Conservation (phyloP, 2,329 filamentous ascomycete species). For the Leptographium lundbergii region DNA sequence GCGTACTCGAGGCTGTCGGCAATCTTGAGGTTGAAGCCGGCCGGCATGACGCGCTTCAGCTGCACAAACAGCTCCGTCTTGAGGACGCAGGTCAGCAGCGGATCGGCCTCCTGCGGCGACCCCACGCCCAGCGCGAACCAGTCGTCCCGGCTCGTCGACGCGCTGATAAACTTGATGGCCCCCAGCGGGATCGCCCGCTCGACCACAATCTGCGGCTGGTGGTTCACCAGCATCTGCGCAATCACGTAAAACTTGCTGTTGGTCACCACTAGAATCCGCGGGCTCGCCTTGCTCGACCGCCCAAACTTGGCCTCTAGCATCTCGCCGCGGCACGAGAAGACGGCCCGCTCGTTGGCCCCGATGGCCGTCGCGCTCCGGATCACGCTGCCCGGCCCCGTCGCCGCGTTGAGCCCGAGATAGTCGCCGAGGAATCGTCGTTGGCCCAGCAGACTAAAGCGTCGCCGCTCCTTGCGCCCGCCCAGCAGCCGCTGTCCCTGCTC, state of each 20-base stretch:
- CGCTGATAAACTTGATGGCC: constrained; percentile 76
- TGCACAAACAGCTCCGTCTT: constrained; percentile 98
- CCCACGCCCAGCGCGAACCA: constrained; percentile 91
- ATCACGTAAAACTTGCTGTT: constrained; percentile 81
- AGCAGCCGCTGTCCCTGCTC: constrained; percentile 79
- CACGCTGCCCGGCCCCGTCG: constrained; percentile 65
- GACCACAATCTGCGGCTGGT: constrained; percentile 65
- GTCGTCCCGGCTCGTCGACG: constrained; percentile 76
- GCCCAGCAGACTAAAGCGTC: constrained; percentile 81
- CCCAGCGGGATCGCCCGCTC: constrained; percentile 76
- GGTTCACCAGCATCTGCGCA: constrained; percentile 69
- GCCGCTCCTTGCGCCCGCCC: constrained; percentile 75
- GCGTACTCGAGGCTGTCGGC: constrained; percentile 83
- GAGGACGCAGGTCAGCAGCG: constrained; percentile 83
- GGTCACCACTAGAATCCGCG: constrained; percentile 74
- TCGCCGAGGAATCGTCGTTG: constrained; percentile 89
- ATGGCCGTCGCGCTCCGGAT: constrained; percentile 66
- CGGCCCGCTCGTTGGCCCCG: constrained; percentile 55
- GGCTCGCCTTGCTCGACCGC: constrained; percentile 84
- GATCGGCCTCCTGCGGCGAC: constrained; percentile 84
- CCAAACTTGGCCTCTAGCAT: constrained; percentile 89
- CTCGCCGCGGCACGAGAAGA: constrained; percentile 89
- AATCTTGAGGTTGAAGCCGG: constrained; percentile 71
- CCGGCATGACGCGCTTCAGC: constrained; percentile 66
- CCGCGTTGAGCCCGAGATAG: constrained; percentile 79